These are phyloP conservation scores for Nigrograna mackinnonii DNA, from an alignment of 2,329 filamentous ascomycete species.

Conservation along the genomic window DNA sequence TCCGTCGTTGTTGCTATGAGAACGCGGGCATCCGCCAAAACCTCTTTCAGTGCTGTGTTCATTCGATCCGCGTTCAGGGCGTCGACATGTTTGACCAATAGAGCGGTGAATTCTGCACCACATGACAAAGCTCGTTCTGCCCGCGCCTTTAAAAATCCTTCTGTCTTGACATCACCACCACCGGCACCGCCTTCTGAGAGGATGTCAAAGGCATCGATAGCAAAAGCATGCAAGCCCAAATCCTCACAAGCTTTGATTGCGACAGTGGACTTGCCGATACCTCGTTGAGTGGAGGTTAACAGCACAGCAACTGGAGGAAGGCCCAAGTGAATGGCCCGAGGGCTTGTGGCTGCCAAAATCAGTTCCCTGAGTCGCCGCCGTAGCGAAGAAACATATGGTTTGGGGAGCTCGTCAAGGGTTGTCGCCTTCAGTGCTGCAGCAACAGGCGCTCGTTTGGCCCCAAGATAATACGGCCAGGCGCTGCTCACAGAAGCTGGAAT, in stretches of 20 bases:
- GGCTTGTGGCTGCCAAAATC: conserved; percentile 85
- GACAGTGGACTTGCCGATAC: conserved; percentile 87
- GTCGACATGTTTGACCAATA: conserved; percentile 90
- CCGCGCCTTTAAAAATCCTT: conserved; percentile 84
- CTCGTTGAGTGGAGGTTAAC: conserved; percentile 86
- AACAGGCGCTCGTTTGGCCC: conserved; percentile 69
- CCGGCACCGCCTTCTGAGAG: conserved; percentile 87
- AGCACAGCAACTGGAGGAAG: conserved; percentile 89
- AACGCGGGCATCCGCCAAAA: conserved; percentile 78
- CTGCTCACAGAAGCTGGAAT: conserved; percentile 76
- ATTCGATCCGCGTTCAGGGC: conserved; percentile 90
- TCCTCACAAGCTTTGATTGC: conserved; percentile 80
- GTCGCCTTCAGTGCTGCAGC: conserved; percentile 62
- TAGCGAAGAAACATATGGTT: conserved; percentile 48
- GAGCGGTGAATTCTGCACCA: conserved; percentile 77
- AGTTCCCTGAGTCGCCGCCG: conserved; percentile 76
- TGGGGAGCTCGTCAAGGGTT: conserved; percentile 41
- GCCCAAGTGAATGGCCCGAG: conserved; percentile 80
- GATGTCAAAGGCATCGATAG: conserved; percentile 91
- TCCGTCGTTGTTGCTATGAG: conserved; percentile 94
- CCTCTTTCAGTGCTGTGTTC: conserved; percentile 79
- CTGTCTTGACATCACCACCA: conserved; percentile 90
- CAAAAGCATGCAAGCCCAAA: conserved; percentile 86
- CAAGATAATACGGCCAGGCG: conserved; percentile 89
- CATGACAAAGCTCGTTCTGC: conserved; percentile 89